Evolutionary conservation across 345 rosid genomes (phyloP).

Genomic region (Brassica incana): DNA sequence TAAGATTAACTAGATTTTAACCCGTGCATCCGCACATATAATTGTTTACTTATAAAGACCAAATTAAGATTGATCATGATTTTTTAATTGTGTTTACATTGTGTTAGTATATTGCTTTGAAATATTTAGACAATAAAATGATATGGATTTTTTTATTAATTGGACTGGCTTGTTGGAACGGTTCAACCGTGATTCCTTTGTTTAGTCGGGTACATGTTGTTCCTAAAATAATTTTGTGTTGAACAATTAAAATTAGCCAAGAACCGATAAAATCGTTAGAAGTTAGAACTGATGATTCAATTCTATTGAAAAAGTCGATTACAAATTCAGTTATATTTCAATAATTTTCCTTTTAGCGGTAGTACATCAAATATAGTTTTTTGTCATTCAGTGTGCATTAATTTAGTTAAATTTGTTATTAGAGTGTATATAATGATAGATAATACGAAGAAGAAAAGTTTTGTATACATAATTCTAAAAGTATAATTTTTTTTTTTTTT

Average conservation of each 20-base stretch:
- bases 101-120: no score
- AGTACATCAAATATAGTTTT: neutral
- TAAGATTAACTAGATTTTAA: no score
- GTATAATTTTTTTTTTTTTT: no score
- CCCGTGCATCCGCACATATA: neutral
- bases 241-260: neutral
- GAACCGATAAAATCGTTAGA: neutral
- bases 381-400: neutral
- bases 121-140: neutral
- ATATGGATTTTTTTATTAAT: no score
- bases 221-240: neutral
- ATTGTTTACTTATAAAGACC: neutral
- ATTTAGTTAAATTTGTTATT: neutral
- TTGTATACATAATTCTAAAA: neutral
- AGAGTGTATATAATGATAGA: neutral
- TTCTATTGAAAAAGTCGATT: neutral
- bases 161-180: neutral
- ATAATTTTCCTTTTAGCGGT: neutral
- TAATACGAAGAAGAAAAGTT: neutral
- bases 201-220: neutral
- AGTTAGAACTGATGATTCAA: neutral
- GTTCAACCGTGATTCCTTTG: neutral
- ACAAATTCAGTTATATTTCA: neutral
- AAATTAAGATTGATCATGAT: neutral
- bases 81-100: neutral